Base-by-base conservation (phyloP, 768 basidiomycete genomes). In the Obba rivulosa region DNA sequence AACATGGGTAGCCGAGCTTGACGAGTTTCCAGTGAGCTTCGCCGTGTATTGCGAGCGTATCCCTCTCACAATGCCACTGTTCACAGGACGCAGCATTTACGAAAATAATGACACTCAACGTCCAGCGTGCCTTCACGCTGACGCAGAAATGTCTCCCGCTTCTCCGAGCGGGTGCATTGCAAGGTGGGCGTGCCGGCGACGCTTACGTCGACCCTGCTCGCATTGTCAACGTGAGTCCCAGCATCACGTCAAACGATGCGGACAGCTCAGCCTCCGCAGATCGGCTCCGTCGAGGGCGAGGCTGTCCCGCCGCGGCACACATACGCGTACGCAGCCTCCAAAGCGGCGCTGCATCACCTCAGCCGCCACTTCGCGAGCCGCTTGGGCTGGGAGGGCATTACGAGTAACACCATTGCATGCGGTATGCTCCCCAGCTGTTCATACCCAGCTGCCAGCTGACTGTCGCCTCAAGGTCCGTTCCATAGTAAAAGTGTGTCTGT, bases 281-380 rank as follows among this genome's bases (percentile, higher is more conserved):
- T 78, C 54, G 83, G 76, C 28, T 82, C 78, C 14, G 74, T 85
- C 34, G 83, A 85, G 57, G 82, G 77, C 9, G 54, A 75, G 3
- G 55, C 58, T 17, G 73, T 81, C 4, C 79, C 80, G 1, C 63
- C 67, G 20, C 71, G 77, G 48, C 80, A 85, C 52, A 84, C 82
- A 3, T 84, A 80, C 52, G 79, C 81, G 0, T 84, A 85, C 57
- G 74, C 79, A 25, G 75, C 80, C 3, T 77, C 77, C n/a, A 86
- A 86, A 59, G 80, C 77, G 5, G 79, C 70, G 2, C 62, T 81
- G 46, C 77, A 79, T 58, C 82, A 83, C 48, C 63, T 83, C 23
- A 79, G 78, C 48, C 69, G 78, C 18, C 74, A 80, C 51, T 69
- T 85, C 22, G 83, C 76, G 0, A 72, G 72, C 22, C 65, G 78